These are phyloP conservation scores for Candida suzukii DNA, from an alignment of 805 yeast genomes.

Conservation along the genomic window DNA sequence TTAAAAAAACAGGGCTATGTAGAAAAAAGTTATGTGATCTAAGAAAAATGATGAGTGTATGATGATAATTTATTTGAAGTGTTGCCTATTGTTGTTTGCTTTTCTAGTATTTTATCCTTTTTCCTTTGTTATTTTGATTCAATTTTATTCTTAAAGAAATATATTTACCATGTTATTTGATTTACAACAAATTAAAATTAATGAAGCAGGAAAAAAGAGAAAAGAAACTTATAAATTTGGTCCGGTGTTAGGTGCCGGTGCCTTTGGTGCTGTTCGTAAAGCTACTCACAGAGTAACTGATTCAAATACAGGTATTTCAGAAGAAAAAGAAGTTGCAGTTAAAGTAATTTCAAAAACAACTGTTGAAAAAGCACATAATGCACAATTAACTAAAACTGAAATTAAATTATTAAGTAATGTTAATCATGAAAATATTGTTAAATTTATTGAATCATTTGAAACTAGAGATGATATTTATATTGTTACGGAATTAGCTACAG, in stretches of 20 bases:
- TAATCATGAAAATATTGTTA: constrained; percentile 74
- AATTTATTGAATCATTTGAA: constrained; percentile 83
- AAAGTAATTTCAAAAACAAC: constrained; percentile 78
- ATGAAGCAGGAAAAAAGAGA: neutral
- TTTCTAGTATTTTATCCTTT: no score
- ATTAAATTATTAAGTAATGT: constrained; percentile 55
- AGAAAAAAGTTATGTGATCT: no score
- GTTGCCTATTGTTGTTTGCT: no score
- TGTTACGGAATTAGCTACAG: constrained; percentile 85
- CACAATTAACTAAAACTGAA: constrained; percentile 66
- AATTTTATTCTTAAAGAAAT: neutral
- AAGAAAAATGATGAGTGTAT: no score
- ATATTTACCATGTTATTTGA: neutral
- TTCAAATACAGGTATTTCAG: constrained; percentile 24
- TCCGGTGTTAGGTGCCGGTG: constrained; percentile 86
- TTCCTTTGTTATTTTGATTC: neutral
- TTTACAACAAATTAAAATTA: neutral
- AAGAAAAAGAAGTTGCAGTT: constrained; percentile 71
- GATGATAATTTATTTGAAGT: no score
- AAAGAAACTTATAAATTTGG: constrained; percentile 57
- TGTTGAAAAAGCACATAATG: constrained; percentile 59
- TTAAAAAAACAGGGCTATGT: no score
- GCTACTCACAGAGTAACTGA: constrained; percentile 42
- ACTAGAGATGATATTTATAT: constrained; percentile 78
- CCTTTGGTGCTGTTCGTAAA: constrained; percentile 85